These are phyloP conservation scores for Brettanomyces custersianus DNA, from an alignment of 805 yeast species.

Conservation along the genomic window DNA sequence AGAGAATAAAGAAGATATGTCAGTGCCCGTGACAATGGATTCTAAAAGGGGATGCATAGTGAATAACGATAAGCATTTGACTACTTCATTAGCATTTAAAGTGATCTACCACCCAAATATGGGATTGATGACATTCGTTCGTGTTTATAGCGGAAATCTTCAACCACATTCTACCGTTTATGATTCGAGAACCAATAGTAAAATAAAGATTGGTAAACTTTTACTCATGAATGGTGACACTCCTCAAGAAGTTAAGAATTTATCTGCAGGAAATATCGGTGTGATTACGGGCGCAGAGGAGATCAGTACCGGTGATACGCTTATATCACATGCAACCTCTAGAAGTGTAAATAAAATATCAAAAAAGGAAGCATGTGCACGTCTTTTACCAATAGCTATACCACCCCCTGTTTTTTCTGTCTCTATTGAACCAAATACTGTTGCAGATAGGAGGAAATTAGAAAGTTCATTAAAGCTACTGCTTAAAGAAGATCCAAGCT, in stretches of 20 bases:
- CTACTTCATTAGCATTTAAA: slow-evolving; percentile 84
- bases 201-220: slow-evolving; percentile 57
- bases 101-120: slow-evolving; percentile 78
- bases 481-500: slow-evolving; percentile 85
- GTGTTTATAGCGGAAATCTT: slow-evolving; percentile 81
- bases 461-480: slow-evolving; percentile 58
- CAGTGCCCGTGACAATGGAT: slow-evolving; percentile 30
- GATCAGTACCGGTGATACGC: slow-evolving; percentile 84
- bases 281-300: slow-evolving; percentile 72
- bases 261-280: slow-evolving; percentile 81
- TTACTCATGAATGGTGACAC: slow-evolving; percentile 82
- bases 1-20: slow-evolving; percentile 6
- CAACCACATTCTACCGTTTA: slow-evolving; percentile 51
- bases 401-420: slow-evolving; percentile 94
- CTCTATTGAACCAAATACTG: slow-evolving; percentile 70
- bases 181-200: slow-evolving; percentile 63
- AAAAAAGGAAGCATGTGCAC: slow-evolving; percentile 34
- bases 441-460: slow-evolving; percentile 72
- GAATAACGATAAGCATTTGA: slow-evolving; percentile 47
- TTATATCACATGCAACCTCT: slow-evolving; percentile 51
- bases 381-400: slow-evolving; percentile 64
- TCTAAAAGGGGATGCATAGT: slow-evolving; percentile 39
- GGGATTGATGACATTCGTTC: slow-evolving; percentile 75
- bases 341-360: slow-evolving; percentile 27
- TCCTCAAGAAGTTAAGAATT: slow-evolving; percentile 58